Evolutionary conservation across 2,329 filamentous ascomycete genomes (phyloP).

Genomic region (Penicillium sp.): DNA sequence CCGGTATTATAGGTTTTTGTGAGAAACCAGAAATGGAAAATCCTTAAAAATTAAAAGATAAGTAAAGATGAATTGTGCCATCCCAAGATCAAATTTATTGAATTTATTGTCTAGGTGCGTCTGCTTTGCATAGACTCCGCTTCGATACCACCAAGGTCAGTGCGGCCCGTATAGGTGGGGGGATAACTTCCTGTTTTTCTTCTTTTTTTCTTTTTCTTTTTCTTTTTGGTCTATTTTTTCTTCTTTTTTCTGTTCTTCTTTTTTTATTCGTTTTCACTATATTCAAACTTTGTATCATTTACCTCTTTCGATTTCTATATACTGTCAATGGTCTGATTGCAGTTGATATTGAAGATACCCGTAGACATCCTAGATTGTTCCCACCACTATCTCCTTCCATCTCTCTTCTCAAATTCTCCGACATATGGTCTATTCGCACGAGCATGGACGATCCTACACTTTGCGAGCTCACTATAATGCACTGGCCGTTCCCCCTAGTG

Average conservation of each 20-base stretch:
- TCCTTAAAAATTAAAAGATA: background rate
- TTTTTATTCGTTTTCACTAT: background rate
- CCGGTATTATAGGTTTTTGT: constrained; percentile 3
- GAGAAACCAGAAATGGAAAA: background rate
- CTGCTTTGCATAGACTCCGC: constrained; percentile 19
- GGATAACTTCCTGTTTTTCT: background rate
- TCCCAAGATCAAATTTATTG: background rate
- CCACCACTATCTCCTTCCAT: background rate
- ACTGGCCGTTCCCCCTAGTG: background rate
- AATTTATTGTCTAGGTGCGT: constrained; percentile 11
- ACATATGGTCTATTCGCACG: constrained; percentile 12
- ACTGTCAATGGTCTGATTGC: background rate
- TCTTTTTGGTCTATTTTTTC: background rate
- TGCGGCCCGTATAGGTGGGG: constrained; percentile 19
- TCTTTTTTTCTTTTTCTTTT: background rate
- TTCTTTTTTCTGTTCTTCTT: background rate
- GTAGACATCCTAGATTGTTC: background rate
- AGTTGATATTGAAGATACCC: background rate
- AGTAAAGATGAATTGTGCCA: background rate
- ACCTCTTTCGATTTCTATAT: background rate
- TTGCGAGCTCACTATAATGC: constrained; percentile 3
- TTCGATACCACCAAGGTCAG: constrained; percentile 18
- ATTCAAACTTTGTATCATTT: background rate
- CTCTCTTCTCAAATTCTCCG: constrained; percentile 4
- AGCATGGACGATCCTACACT: constrained; percentile 8